Evolutionary conservation across 768 basidiomycete genomes (phyloP), one percentile per base, ranked within the genome.

Genomic region (Ramaria rubella): DNA sequence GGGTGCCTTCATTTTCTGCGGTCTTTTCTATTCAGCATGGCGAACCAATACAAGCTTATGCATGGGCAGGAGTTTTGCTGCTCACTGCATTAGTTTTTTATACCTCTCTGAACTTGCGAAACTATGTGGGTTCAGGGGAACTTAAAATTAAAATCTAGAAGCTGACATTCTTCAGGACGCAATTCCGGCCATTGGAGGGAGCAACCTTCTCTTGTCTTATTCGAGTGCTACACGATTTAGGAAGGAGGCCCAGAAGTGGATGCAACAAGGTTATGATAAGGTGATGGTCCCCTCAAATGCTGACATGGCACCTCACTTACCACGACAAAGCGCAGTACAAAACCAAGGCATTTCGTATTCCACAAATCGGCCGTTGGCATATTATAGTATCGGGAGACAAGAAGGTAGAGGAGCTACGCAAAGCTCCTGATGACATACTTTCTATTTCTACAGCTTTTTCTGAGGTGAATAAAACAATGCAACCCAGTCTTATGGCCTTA

Each of bases 281-380:
- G 73, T 62, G 48, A 6, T n/a, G n/a, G n/a, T n/a, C n/a, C n/a
- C n/a, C n/a, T n/a, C n/a, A n/a, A n/a, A n/a, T n/a, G n/a, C 8
- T 45, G 44, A 21, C 14, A 23, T 45, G 3, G 44, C 21, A 12
- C 36, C 14, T 27, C 26, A 45, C 26, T 11, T 23, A 3, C 23
- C 21, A 17, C 23, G n/a, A 42, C 17, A 23, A 33, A 36, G 14
- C 8, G 12, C 23, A 56, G 55, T 56, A 56, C 59, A 65, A 65
- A 24, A 58, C 51, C 9, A 52, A 57, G 2, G 55, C 68, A 5
- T 82, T 79, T 66, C 77, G 75, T 63, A 67, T 81, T 4, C 66
- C 79, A 0, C 67, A 68, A 42, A 62, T 77, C 40, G 68, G 75
- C 9, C 62, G 63, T n/a, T 81, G 79, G 80, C 53, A 64, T 0